Base-by-base conservation (phyloP, 331 rosid genomes). In the Rosa hybrid region DNA sequence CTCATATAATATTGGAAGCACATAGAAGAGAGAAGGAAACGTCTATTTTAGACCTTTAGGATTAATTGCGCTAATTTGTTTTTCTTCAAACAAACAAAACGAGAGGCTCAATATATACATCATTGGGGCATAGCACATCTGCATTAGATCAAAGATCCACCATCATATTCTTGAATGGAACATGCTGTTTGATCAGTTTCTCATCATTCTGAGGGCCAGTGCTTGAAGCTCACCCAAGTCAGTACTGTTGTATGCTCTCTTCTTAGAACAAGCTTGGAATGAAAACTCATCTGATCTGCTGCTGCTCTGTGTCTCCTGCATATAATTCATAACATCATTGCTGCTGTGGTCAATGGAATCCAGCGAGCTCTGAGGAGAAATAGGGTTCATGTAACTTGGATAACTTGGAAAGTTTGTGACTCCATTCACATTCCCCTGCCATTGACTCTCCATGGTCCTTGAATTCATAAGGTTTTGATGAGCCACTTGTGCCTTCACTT, bases 221-320 rank as follows among this genome's bases (percentile, higher is more conserved):
- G 87, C 95, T 60, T 94, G 97, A 67, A 94, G 97, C 86, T 94
- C 98, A 48, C 96, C 90, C 89, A 88, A 83, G 71, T 94, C 89
- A 76, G 62, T 70, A 63, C 77, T 71, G 77, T 81, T 79, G 23
- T 42, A 76, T 27, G 85, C 75, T 72, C 76, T 87, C 78, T 75
- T 89, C 84, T 48, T 92, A 23, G 85, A 81, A 75, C 80, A 87
- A 42, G 77, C 59, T 75, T 90, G 89, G 74, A 85, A 54, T 65
- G 89, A 81, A 77, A 78, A 84, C 64, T 82, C 86, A 53, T 86
- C 86, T 38, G 44, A 30, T 65, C 82, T 81, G 50, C 83, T 81
- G 44, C 81, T 70, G 71, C 88, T 88, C 51, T 85, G 90, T 30
- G 80, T 78, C 57, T 92, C 93, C 48, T 81, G 92, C 87, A 83